Evolutionary conservation across 768 basidiomycete species (phyloP).

Genomic region (Sporobolomyces phaffii): DNA sequence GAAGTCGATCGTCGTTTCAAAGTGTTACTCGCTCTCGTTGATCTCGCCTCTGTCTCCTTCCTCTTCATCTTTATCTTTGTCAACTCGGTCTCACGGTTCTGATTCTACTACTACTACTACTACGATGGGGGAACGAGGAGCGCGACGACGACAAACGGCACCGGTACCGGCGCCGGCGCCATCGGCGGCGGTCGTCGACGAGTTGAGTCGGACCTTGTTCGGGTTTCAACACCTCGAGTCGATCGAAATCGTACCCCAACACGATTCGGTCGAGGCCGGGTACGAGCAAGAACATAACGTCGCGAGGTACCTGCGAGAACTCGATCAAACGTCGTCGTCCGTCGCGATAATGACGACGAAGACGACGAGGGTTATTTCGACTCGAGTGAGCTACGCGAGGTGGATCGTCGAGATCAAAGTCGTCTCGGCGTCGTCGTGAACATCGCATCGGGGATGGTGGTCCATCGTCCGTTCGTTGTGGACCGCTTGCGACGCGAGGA

Average conservation of each 20-base stretch:
- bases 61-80: too few species aligned
- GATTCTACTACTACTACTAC: too few species aligned
- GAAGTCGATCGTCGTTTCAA: not conserved
- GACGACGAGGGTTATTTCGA: not conserved
- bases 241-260: not conserved
- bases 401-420: constrained; percentile 6
- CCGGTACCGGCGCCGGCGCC: too few species aligned
- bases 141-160: too few species aligned
- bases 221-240: not conserved
- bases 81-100: not conserved
- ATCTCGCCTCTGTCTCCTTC: not conserved
- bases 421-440: too few species aligned
- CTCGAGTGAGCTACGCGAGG: not conserved
- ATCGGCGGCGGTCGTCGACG: not conserved
- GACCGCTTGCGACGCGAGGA: not conserved
- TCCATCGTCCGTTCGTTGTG: not conserved
- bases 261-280: not conserved
- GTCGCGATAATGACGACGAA: not conserved
- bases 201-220: not conserved
- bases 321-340: too few species aligned
- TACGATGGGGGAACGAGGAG: too few species aligned
- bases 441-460: too few species aligned
- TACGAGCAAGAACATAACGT: not conserved
- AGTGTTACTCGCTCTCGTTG: not conserved
- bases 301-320: not conserved